Evolutionary conservation across 345 rosid species (phyloP).

Genomic region (Angophora floribunda): DNA sequence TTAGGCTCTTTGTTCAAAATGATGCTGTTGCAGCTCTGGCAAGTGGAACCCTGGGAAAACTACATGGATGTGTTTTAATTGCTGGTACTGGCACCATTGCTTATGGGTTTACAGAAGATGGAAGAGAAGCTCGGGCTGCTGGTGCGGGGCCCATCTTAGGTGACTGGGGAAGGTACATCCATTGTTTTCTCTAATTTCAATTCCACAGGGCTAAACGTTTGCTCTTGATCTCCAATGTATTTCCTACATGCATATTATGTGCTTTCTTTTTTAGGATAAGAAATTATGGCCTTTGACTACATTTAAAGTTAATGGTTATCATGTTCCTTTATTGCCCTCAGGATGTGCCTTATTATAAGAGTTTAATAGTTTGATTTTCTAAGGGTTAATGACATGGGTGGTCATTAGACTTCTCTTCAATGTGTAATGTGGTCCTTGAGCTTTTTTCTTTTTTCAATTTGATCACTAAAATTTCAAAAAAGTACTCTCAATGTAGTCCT

Average conservation of each 20-base stretch:
- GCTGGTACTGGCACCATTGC: constrained; percentile 95
- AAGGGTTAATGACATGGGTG: background rate
- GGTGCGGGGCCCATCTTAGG: constrained; percentile 95
- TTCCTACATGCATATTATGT: background rate
- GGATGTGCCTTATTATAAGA: background rate
- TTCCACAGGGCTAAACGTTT: background rate
- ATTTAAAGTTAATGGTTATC: background rate
- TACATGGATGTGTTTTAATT: constrained; percentile 90
- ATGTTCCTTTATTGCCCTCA: background rate
- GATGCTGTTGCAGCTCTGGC: constrained; percentile 95
- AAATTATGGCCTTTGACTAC: background rate
- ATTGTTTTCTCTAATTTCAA: background rate
- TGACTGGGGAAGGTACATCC: constrained; percentile 86
- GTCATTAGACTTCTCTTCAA: background rate
- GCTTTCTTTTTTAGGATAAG: background rate
- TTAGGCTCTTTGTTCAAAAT: constrained; percentile 68
- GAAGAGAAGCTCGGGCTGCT: constrained; percentile 86
- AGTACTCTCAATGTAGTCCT: background rate
- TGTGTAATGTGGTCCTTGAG: background rate
- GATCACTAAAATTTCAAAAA: background rate
- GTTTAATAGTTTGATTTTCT: background rate
- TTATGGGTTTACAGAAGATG: constrained; percentile 84
- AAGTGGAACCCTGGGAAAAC: constrained; percentile 92
- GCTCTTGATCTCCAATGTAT: background rate
- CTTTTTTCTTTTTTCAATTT: background rate